These are phyloP conservation scores for Microthlaspi erraticum DNA, from an alignment of 345 rosid species.

Conservation along the genomic window DNA sequence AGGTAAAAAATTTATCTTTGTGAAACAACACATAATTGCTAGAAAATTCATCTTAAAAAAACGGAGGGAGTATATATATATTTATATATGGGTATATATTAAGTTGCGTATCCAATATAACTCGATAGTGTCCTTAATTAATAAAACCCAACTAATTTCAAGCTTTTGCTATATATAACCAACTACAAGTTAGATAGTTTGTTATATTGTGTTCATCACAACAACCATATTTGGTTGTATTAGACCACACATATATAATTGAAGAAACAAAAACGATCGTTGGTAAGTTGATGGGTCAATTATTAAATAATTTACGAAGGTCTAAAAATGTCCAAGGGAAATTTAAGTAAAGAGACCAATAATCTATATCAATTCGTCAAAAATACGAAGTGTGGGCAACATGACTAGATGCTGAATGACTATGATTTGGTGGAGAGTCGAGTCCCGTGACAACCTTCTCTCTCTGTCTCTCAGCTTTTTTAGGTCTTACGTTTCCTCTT, in stretches of 20 bases:
- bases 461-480: constrained; percentile 35
- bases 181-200: constrained; percentile 7
- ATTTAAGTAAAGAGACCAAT: constrained; percentile 4
- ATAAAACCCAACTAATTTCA: background rate
- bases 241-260: background rate
- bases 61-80: too few relatives aligned
- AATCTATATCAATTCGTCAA: constrained; percentile 6
- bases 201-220: constrained; percentile 10
- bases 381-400: constrained; percentile 38
- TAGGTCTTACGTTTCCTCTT: constrained; percentile 29
- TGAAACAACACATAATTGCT: too few relatives aligned
- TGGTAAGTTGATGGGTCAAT: constrained; percentile 16
- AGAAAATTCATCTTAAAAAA: too few relatives aligned
- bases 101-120: background rate
- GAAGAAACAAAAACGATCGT: background rate
- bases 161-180: background rate
- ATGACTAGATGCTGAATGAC: constrained; percentile 33
- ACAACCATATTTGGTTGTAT: background rate
- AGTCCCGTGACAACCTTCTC: constrained; percentile 40
- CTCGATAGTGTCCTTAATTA: background rate
- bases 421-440: constrained; percentile 31
- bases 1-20: too few relatives aligned
- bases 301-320: constrained; percentile 15
- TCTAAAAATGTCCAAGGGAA: background rate
- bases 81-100: too few relatives aligned